A percentile compares a stretch with the other conserved stretches of the same genome.
phyloP scores from a whole-genome alignment of 2,329 filamentous ascomycete genomes.

The Paracorniculantispora psalliotae region DNA sequence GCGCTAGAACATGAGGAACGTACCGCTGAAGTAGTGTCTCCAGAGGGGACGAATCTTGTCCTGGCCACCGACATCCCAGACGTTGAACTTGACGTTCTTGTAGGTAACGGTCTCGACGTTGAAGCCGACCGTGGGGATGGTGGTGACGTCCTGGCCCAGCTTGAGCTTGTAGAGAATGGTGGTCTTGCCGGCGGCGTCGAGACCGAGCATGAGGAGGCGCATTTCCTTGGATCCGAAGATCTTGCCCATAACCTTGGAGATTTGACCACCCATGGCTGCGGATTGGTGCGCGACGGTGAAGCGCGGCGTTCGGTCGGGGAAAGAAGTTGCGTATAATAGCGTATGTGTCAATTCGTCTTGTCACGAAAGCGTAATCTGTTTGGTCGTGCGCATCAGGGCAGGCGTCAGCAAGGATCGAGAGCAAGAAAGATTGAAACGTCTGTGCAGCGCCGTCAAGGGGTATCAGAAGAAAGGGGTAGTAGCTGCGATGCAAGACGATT shows the following conservation, averaged over 20 bases:
- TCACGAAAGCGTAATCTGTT: not conserved
- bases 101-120: slow-evolving; percentile 99
- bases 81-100: slow-evolving; percentile 99
- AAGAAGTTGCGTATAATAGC: not conserved
- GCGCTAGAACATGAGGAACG: not conserved
- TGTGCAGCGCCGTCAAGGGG: not conserved
- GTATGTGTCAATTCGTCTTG: not conserved
- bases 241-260: slow-evolving; percentile 97
- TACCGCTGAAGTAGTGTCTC: slow-evolving; percentile 92
- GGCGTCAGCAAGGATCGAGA: not conserved
- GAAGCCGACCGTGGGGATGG: slow-evolving; percentile 97
- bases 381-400: not conserved
- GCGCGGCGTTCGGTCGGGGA: slow-evolving; percentile 3
- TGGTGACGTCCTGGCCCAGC: slow-evolving; percentile 95
- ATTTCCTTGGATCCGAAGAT: slow-evolving; percentile 99
- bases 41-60: slow-evolving; percentile 97
- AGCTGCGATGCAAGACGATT: not conserved
- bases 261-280: slow-evolving; percentile 77
- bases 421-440: not conserved
- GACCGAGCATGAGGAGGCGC: slow-evolving; percentile 94
- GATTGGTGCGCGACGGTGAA: slow-evolving; percentile 10
- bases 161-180: slow-evolving; percentile 99
- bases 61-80: slow-evolving; percentile 98
- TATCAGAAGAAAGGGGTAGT: not conserved
- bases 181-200: slow-evolving; percentile 97